Base-by-base conservation (phyloP, 1,139 yeast genomes). In the Candida sanyaensis region DNA sequence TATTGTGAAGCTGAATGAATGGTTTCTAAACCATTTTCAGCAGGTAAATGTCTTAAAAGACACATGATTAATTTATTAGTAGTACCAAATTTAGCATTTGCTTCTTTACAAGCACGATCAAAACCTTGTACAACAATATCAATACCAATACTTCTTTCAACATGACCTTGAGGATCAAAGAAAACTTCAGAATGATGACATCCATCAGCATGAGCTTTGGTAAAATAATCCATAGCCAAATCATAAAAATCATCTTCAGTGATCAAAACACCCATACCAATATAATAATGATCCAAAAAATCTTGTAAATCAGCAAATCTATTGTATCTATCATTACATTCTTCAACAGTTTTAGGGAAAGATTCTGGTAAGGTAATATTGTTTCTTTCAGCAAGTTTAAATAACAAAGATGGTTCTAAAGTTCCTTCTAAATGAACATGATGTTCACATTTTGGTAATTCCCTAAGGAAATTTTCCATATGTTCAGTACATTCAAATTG, bases 401-500 rank as follows among this genome's bases (percentile, higher is more conserved):
- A 85, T 50, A 88, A 69, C 34, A 87, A 71, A 40, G 78, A 78
- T 10, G 95, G 95, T 55, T 85, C 89, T 49, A 88, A 66, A 31
- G 95, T 87, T 33, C 96, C 96, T 70, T 87, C 95, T 45, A 87
- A 65, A 64, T 87, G 95, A 47, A 87, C 80, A 60, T 87, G 95
- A 61, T 87, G 93, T 64, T 87, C 95, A 71, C 93, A 87, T 64
- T 87, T 87, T 48, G 95, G 93, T 42, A 87, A 69, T 54, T 84
- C 90, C 38, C 66, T 69, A 47, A 87, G 75, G 64, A 86, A 87
- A 43, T 55, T 53, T 27, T 56, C 54, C 55, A 64, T 56, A 42
- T 58, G 60, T 26, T 56, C 53, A 37, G 48, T 45, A 43, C 59
- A 55, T 36, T 56, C 60, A 50, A 48, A 53, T 45, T 47, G 39